Evolutionary conservation across 169 alveolate species (phyloP).

Genomic region (Perkinsus chesapeaki): DNA sequence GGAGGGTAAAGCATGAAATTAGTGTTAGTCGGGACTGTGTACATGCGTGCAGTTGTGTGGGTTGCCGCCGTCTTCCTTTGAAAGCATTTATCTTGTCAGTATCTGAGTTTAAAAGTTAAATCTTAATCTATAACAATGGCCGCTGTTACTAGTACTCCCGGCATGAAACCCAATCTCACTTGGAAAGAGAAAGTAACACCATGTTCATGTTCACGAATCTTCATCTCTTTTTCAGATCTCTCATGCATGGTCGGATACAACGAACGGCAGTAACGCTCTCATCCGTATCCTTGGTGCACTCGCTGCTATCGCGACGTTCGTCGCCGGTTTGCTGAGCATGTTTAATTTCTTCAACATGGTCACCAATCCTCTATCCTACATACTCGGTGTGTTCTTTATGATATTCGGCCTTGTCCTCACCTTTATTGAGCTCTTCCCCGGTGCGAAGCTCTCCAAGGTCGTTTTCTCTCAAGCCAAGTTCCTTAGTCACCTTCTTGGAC

Average conservation of each 20-base stretch:
- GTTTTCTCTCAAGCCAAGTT: background rate
- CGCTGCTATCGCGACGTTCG: background rate
- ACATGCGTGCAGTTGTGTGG: background rate
- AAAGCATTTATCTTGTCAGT: background rate
- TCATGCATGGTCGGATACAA: background rate
- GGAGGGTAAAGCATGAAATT: no score
- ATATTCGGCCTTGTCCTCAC: background rate
- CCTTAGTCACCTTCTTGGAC: background rate
- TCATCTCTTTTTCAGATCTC: background rate
- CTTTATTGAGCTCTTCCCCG: background rate
- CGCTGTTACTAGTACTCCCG: background rate
- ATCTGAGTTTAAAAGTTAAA: background rate
- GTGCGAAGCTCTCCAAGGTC: background rate
- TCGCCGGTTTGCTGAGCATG: background rate
- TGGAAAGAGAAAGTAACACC: background rate
- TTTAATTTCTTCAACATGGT: background rate
- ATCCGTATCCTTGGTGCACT: background rate
- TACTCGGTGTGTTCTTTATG: background rate
- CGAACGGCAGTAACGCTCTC: background rate
- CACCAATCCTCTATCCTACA: background rate
- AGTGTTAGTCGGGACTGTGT: background rate
- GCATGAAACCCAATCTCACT: background rate
- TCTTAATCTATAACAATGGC: background rate
- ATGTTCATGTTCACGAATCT: background rate
- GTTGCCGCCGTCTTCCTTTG: background rate